Evolutionary conservation across 306 rosid species (phyloP).

Genomic region (Cyclanthera cordifolia): DNA sequence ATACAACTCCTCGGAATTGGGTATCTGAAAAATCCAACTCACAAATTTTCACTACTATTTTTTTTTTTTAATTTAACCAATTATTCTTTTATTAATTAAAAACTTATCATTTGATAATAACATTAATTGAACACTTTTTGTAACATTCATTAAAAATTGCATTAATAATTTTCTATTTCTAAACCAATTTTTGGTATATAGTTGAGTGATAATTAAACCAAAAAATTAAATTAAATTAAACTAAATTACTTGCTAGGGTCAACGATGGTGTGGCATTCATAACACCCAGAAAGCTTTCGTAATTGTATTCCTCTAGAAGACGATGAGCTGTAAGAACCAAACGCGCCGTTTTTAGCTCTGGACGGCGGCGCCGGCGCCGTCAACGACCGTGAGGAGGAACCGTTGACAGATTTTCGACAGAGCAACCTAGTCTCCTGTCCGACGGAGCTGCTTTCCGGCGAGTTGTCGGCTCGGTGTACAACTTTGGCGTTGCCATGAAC

Average conservation of each 20-base stretch:
- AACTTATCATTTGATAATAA: too few species aligned
- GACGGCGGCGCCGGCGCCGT: constrained; percentile 1
- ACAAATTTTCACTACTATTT: background rate
- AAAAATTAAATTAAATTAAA: too few species aligned
- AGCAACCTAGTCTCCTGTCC: constrained; percentile 65
- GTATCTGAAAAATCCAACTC: constrained; percentile 30
- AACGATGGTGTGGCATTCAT: constrained; percentile 86
- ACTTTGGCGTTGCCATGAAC: constrained; percentile 77
- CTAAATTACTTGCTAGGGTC: constrained; percentile 95
- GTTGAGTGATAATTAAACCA: too few species aligned
- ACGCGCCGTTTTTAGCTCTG: constrained; percentile 38
- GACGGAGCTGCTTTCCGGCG: constrained; percentile 76
- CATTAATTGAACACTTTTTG: too few species aligned
- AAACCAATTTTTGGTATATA: too few species aligned
- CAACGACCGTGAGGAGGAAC: constrained; percentile 26
- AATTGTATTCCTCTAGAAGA: constrained; percentile 81
- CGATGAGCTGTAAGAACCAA: constrained; percentile 21
- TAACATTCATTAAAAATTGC: too few species aligned
- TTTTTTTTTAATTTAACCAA: background rate
- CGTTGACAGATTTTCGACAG: constrained; percentile 29
- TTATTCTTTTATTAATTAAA: too few species aligned
- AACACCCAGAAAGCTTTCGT: constrained; percentile 86
- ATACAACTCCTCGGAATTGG: constrained; percentile 60
- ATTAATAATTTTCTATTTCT: too few species aligned
- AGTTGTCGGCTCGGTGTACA: constrained; percentile 69